A percentile compares a stretch with the other conserved stretches of the same genome.
phyloP scores from a whole-genome alignment of 371 early-diverging fungal species.

The Lichtheimia hyalospora region DNA sequence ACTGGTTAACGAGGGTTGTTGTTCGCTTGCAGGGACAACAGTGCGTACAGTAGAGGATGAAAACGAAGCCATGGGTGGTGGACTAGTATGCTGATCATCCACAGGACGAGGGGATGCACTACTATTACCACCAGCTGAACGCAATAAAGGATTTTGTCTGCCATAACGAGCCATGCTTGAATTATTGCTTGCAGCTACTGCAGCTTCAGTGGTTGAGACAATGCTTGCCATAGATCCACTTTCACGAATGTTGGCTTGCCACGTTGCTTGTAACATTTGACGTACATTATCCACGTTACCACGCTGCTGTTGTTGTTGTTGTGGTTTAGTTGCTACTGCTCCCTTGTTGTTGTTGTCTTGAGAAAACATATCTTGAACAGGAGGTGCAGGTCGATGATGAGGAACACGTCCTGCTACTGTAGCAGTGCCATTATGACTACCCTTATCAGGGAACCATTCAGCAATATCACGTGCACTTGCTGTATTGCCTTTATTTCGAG shows the following conservation, averaged over 20 bases:
- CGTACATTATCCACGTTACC: constrained; percentile 24
- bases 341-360: not conserved
- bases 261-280: constrained; percentile 22
- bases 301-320: not conserved
- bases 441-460: constrained; percentile 19
- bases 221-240: constrained; percentile 25
- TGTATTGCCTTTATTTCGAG: not conserved
- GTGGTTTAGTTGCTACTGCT: not conserved
- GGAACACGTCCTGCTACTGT: constrained; percentile 1
- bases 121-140: no score
- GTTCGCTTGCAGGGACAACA: constrained; percentile 24
- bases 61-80: constrained; percentile 21
- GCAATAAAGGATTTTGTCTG: constrained; percentile 23
- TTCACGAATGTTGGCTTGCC: constrained; percentile 20
- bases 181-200: constrained; percentile 1
- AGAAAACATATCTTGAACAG: not conserved
- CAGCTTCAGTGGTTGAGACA: constrained; percentile 1
- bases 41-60: constrained; percentile 38
- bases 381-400: not conserved
- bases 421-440: not conserved
- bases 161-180: constrained; percentile 25
- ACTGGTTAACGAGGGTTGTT: not conserved
- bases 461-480: constrained; percentile 16
- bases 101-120: no score
- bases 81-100: constrained; percentile 2